Conservation (phyloP, 2,329 filamentous ascomycete genomes). For the Drechslerella coelobrocha region DNA sequence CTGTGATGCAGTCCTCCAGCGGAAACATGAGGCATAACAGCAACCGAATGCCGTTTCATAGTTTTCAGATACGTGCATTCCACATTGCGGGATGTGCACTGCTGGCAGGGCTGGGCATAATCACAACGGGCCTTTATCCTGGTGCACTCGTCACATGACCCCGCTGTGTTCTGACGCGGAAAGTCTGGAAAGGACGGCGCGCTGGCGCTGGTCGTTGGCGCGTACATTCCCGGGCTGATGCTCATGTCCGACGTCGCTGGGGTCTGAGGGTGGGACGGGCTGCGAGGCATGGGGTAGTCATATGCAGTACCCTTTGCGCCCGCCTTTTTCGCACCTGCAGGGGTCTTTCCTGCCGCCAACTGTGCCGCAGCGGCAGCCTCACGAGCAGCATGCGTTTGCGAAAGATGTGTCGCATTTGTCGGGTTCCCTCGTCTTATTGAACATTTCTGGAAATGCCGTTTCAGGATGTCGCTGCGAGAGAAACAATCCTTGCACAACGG, state of each 20-base stretch:
- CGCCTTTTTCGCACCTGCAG: constrained; percentile 31
- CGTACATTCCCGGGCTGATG: constrained; percentile 42
- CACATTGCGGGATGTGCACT: constrained; percentile 50
- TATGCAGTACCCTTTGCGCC: constrained; percentile 23
- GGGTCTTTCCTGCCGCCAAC: constrained; percentile 37
- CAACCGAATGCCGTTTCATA: constrained; percentile 47
- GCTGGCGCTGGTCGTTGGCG: constrained; percentile 55
- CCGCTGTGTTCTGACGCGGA: constrained; percentile 66
- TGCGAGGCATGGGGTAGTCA: constrained; percentile 42
- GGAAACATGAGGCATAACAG: constrained; percentile 41
- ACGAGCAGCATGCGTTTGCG: constrained; percentile 81
- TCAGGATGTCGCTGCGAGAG: constrained; percentile 95
- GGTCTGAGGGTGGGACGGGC: constrained; percentile 41
- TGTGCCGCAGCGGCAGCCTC: constrained; percentile 64
- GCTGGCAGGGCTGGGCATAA: constrained; percentile 52
- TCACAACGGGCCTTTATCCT: constrained; percentile 52
- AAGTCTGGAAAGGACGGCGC: constrained; percentile 69
- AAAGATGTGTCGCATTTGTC: constrained; percentile 90
- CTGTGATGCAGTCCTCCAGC: constrained; percentile 30
- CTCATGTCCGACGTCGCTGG: constrained; percentile 40
- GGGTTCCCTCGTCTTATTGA: constrained; percentile 95
- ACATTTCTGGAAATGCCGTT: constrained; percentile 99
- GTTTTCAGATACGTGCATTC: constrained; percentile 53
- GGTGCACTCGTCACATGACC: constrained; percentile 60
- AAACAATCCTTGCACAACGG: constrained; percentile 97